Evolutionary conservation across 2,329 filamentous ascomycete genomes (phyloP), one percentile per base, ranked within the genome.

Genomic region (Aspergillus tamarii): DNA sequence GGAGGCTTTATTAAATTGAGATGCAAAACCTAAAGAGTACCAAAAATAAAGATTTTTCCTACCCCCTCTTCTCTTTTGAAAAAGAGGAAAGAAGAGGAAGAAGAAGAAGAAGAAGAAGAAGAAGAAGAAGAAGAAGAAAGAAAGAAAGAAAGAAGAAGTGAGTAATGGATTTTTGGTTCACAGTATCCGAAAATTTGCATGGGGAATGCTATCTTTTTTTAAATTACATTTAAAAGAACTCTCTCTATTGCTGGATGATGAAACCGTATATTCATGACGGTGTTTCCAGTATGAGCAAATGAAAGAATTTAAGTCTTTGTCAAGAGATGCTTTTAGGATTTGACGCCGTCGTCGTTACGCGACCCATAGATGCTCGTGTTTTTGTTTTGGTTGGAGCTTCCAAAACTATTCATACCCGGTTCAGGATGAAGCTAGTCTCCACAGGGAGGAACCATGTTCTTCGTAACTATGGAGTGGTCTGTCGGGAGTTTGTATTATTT

Each of bases 401-500:
- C 46, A 52, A 59, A 48, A 57, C 59, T 57, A 60, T 64, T 64
- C 61, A 61, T 54, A 60, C 62, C 59, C 45, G 61, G 61, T 59
- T 64, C 60, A 64, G 61, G 58, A 61, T 57, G 65, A 56, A 61
- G 56, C 32, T 60, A 48, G 64, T 63, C 63, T 62, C 69, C 69
- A 70, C 69, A 63, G 59, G 61, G 63, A 66, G 63, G 64, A 69
- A 67, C 69, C 67, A 68, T 69, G 66, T 68, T 65, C 64, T 56
- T 50, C 28, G 16, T n/a, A 16, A 9, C 30, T 19, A 50, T 26
- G 16, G 10, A 46, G 43, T 26, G 28, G n/a, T 46, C 28, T 32
- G 48, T 52, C 28, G 28, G 26, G 28, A 30, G 23, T 50, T 50
- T 52, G 32, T 41, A 52, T 52, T 52, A 52, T 34, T 52, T 52